Evolutionary conservation across 345 rosid genomes (phyloP), one percentile per base, ranked within the genome.

Genomic region (Lepidium aucheri): DNA sequence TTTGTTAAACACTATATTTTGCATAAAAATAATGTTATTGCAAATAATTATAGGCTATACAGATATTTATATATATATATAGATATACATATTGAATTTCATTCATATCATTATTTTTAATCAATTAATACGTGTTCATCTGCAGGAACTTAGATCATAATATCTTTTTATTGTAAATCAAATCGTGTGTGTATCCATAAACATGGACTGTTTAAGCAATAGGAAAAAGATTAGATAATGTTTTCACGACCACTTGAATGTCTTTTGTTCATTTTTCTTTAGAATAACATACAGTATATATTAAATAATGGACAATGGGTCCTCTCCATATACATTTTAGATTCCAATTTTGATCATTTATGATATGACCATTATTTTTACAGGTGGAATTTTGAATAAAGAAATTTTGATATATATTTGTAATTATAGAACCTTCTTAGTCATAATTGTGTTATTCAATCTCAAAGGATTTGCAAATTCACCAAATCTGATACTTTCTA

Each of bases 171-270:
- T 24, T 3, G 4, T 24, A 2, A 24, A 24, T 24, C 26, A 24
- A 24, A 24, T 24, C 26, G 3, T 3, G 26, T 24, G 26, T 24
- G 26, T 24, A 24, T 24, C 26, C 26, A 24, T 24, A 24, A 24
- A 66, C 53, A 43, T 66, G 62, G 53, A 44, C 35, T 66, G 70
- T 33, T 42, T 20, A 66, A 20, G 44, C 53, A 65, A 53, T 33
- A 24, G 42, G 53, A 42, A 39, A 43, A 33, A 15, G 34, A n/a
- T n/a, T 44, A 18, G 45, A 62, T 54, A 53, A 66, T 54, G 70
- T 53, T 34, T 53, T 62, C 62, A 66, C 62, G 70, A 66, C 70
- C 45, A 66, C 70, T 54, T 66, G 44, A 26, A 41, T 53, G 44
- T 53, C 62, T 53, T 53, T 42, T 43, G 44, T 43, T 54, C 53